Evolutionary conservation across 2,329 filamentous ascomycete species (phyloP), one percentile per base, ranked within the genome.

Genomic region (Pyrenophora tritici-repentis): DNA sequence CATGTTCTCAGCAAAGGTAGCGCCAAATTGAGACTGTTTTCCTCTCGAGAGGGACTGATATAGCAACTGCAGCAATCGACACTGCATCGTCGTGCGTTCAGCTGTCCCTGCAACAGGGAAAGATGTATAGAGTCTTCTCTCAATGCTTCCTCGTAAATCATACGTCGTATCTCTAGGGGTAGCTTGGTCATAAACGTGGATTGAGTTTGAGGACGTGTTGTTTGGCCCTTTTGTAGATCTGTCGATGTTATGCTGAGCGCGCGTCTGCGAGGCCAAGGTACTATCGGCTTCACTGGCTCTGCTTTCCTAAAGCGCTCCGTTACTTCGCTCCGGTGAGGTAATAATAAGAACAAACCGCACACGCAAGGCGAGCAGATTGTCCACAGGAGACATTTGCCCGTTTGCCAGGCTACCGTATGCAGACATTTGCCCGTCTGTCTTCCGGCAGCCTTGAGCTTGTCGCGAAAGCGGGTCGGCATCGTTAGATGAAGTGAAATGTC

Each of bases 111-210:
- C 7, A 20, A 39, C 12, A 50, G 48, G 20, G 35, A 41, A 14
- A 61, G 34, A 42, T 60, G 55, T 26, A 66, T 53, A 1, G 45
- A 36, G 8, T 17, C 17, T 6, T 55, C 57, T 29, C 58, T 59
- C 7, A 63, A 33, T 13, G 55, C 49, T 24, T 54, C 39, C 12
- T 36, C 38, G 39, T 66, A 66, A 12, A 66, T 50, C 47, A 62
- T 55, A 1, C 57, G 52, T 18, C 62, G 62, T 34, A 63, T 50
- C 32, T 66, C 63, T 37, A 63, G 42, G 7, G 63, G 60, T 2
- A 66, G 34, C 33, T 57, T 65, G 7, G 31, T 47, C 14, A 65
- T 46, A 36, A 66, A 61, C 2, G 45, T 20, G n/a, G 60, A 66
- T 14, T 54, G 58, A 12, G 47, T 34, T 42, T 65, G 63, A 14